These are phyloP conservation scores for Fusarium sp. DNA, from an alignment of 2,329 filamentous ascomycete genomes.

Conservation along the genomic window DNA sequence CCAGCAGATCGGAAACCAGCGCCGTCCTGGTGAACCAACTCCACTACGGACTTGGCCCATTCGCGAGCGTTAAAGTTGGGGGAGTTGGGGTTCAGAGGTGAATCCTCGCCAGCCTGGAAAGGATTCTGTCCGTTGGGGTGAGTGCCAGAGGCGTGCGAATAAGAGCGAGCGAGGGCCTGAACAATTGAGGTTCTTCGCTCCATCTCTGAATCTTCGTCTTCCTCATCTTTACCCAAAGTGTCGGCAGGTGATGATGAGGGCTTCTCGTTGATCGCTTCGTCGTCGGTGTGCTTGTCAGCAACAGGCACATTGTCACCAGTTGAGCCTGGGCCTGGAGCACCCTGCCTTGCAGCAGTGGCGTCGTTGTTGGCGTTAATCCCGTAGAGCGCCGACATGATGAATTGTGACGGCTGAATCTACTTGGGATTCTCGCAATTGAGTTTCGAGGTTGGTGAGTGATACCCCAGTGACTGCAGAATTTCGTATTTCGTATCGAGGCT, in stretches of 20 bases:
- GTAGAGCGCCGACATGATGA: conserved; percentile 37
- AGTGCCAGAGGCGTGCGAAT: conserved; percentile 58
- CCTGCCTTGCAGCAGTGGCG: conserved; percentile 55
- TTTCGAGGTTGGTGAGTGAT: neutral
- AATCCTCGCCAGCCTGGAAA: conserved; percentile 59
- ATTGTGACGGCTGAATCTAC: conserved; percentile 15
- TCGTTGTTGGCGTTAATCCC: conserved; percentile 57
- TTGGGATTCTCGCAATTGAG: conserved; percentile 30
- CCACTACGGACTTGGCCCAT: conserved; percentile 70
- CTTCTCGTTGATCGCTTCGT: conserved; percentile 40
- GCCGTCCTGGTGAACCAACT: conserved; percentile 61
- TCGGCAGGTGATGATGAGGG: conserved; percentile 40
- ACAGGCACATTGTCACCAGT: conserved; percentile 31
- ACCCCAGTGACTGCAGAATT: conserved; percentile 4
- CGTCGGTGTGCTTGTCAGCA: conserved; percentile 48
- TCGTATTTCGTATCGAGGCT: neutral
- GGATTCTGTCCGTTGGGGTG: conserved; percentile 54
- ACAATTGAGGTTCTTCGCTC: conserved; percentile 62
- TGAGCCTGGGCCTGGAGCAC: conserved; percentile 48
- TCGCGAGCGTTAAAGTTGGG: conserved; percentile 62
- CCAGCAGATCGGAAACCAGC: conserved; percentile 68
- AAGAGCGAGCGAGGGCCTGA: conserved; percentile 64
- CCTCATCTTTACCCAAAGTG: conserved; percentile 44
- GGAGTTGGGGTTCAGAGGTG: conserved; percentile 63
- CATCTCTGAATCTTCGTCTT: conserved; percentile 53